Base-by-base conservation (phyloP, 352 stramenopile species). In the Elongisporangium anandrum region DNA sequence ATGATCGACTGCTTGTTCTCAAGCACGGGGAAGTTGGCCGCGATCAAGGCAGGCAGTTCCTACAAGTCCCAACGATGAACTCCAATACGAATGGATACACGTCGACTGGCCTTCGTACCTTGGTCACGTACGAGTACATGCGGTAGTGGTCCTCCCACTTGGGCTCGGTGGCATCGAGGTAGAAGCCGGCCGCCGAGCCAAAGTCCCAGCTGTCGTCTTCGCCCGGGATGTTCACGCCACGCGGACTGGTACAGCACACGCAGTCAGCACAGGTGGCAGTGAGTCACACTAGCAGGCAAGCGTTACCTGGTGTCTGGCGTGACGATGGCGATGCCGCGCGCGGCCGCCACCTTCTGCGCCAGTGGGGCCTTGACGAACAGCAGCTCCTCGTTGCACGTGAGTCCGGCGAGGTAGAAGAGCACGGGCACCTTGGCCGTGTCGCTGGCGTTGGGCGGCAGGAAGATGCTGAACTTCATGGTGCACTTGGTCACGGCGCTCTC, bases 101-200 rank as follows among this genome's bases (percentile, higher is more conserved):
- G 22, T 15, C 17, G 16, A 65, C 3, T 3, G 38, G 16, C 19
- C 19, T 6, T 22, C 29, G 24, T 60, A 73, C 66, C 64, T 97
- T 82, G 24, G 88, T 97, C 34, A 99, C 83, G 80, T 99, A 99
- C 24, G 85, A 84, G 72, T 99, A 98, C 97, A 99, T 99, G 58
- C 95, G 84, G 84, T 98, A 99, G 75, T 99, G 80, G 23, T 79
- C 68, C 49, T 80, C 65, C 82, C 94, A 99, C 34, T 95, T 92
- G 39, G 87, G 78, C 66, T 97, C 75, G 16, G 95, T 99, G 7
- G 97, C 96, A 81, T 99, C 87, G 7, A 99, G 70, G 79, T 99
- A 99, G 67, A 99, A 99, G 52, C 97, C 96, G 21, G 97, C 97
- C 38, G 88, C 95, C 16, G 91, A 94, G 38, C 97, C 97, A 65